Base-by-base conservation (phyloP, 768 basidiomycete species). In the Boletales sp. region DNA sequence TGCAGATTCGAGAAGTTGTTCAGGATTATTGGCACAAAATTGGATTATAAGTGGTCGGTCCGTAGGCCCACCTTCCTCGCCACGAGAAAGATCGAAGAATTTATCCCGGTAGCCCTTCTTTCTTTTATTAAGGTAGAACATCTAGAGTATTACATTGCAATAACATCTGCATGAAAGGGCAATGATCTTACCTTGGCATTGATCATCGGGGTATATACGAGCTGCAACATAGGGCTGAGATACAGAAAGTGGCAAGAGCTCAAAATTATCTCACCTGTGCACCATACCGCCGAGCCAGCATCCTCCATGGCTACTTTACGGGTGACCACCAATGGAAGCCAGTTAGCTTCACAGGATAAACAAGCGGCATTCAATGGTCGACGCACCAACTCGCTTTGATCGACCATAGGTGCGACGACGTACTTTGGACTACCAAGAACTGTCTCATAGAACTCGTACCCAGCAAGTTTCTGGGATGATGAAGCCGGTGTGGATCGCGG, bases 151-250 rank as follows among this genome's bases (percentile, higher is more conserved):
- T 19, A 19, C 54, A 25, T 38, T 42, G 15, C 36, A 18, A 32
- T 25, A 44, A 32, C 5, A n/a, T 15, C 30, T 19, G 18, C 31
- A 33, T 31, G 33, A 46, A 44, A 36, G 19, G 44, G 18, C 13
- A 19, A 5, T 12, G 33, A 39, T 51, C 60, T 25, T 42, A 87
- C 86, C 72, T 90, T 93, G 52, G 94, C 91, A 55, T 95, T 91
- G 60, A 99, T 96, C 96, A 99, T 99, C 15, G 96, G 96, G 0
- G 94, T 94, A 64, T 96, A 98, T n/a, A 82, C 79, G 18, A 97
- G 78, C 82, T 94, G 61, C 40, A 15, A 32, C 11, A 9, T 3
- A 32, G 4, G 17, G 50, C n/a, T 12, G n/a, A 28, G 25, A 28
- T 21, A 32, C 18, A 12, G 15, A 11, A 4, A 17, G 12, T 21